phyloP scores from a whole-genome alignment of 1,139 yeast genomes.

The Pichia inconspicua region DNA sequence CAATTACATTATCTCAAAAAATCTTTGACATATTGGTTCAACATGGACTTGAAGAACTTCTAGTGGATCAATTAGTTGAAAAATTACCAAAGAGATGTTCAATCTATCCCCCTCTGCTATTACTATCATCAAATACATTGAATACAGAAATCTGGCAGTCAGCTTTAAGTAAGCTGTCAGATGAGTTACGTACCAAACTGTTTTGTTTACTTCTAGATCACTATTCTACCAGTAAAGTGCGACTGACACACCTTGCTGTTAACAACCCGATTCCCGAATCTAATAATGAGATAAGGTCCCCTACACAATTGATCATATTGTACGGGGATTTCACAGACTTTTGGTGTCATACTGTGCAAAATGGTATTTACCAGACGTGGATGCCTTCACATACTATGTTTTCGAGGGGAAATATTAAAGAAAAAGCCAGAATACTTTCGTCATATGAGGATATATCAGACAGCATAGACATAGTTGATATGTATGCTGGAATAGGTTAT shows the following conservation, averaged over 20 bases:
- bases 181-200: neutral
- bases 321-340: conserved; percentile 70
- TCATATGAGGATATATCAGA: conserved; percentile 21
- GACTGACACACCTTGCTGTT: conserved; percentile 53
- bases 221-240: conserved; percentile 9
- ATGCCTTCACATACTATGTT: conserved; percentile 85
- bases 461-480: conserved; percentile 42
- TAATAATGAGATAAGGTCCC: conserved; percentile 52
- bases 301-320: conserved; percentile 49
- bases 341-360: conserved; percentile 69
- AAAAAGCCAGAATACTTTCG: conserved; percentile 58
- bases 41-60: neutral
- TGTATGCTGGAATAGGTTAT: conserved; percentile 84
- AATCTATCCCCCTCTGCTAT: conserved; percentile 59
- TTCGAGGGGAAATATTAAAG: conserved; percentile 81
- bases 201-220: neutral
- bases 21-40: neutral
- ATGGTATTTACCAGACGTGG: conserved; percentile 75
- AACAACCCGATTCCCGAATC: conserved; percentile 57
- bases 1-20: neutral
- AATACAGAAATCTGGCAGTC: conserved; percentile 32
- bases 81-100: conserved; percentile 48
- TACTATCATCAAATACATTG: conserved; percentile 39
- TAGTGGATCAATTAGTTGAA: neutral
- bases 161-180: conserved; percentile 13